These are phyloP conservation scores for Mortierella sp. DNA, from an alignment of 371 early-diverging fungal species.

Conservation along the genomic window DNA sequence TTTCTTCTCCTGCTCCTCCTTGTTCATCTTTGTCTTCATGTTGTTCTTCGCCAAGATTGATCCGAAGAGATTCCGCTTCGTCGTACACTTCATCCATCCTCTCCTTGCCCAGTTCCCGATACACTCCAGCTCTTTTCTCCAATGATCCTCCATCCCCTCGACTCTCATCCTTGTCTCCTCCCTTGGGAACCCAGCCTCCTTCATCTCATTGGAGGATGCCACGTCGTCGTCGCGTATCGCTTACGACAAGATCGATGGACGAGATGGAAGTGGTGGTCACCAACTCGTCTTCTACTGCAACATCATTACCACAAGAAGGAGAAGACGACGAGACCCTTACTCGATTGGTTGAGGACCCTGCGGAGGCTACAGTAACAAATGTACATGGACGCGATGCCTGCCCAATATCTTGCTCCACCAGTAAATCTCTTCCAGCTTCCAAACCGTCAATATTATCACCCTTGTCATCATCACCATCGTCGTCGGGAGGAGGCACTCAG, in stretches of 20 bases:
- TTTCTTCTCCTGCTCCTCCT: not conserved
- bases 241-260: not conserved
- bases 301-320: not conserved
- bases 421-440: not conserved
- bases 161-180: no score
- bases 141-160: no score
- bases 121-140: no score
- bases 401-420: not conserved
- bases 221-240: conserved; percentile 2
- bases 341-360: not conserved
- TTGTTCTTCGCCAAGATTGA: no score
- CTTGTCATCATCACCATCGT: not conserved
- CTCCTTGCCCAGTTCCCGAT: no score
- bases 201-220: not conserved
- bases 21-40: not conserved
- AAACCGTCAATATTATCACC: not conserved
- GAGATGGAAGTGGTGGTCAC: conserved; percentile 4
- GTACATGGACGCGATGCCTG: not conserved
- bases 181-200: not conserved
- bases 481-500: not conserved
- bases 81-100: no score
- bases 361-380: no score
- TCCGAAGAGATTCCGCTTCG: no score
- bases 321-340: no score
- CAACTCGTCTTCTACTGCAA: not conserved